Conservation (phyloP, 352 stramenopile genomes). For the Thalassiosira oceanica region DNA sequence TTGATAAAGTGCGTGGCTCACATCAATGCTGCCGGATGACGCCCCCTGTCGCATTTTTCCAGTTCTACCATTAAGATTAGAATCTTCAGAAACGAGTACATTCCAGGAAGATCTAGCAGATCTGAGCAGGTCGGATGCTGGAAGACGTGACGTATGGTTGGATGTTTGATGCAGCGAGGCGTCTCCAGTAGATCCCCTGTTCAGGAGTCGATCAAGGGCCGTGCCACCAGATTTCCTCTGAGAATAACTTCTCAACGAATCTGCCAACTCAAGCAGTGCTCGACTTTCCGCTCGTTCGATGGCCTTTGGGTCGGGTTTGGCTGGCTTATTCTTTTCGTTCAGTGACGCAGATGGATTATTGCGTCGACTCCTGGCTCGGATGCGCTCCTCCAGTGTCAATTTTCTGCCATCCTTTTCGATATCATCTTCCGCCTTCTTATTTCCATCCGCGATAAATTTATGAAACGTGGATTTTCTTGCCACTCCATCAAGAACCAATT, state of each 20-base stretch:
- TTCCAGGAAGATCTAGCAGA: slow-evolving; percentile 13
- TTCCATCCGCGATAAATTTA: not conserved
- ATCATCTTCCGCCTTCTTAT: not conserved
- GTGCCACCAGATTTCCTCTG: not conserved
- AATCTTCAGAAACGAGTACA: slow-evolving; percentile 1
- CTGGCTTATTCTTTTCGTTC: not conserved
- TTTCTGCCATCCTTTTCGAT: slow-evolving; percentile 1
- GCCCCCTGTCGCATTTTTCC: not conserved
- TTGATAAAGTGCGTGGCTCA: slow-evolving; percentile 19
- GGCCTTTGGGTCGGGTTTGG: not conserved
- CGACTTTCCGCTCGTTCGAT: slow-evolving; percentile 8
- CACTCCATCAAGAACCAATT: slow-evolving; percentile 12
- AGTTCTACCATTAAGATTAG: not conserved
- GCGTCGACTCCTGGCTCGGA: slow-evolving; percentile 4
- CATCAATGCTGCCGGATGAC: slow-evolving; percentile 9
- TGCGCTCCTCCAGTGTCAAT: slow-evolving; percentile 22
- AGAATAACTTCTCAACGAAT: slow-evolving; percentile 18
- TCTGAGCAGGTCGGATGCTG: slow-evolving; percentile 16
- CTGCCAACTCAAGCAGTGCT: slow-evolving; percentile 17
- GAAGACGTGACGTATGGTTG: slow-evolving; percentile 4
- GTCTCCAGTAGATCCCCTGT: not conserved
- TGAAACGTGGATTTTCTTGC: not conserved
- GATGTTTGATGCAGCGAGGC: not conserved
- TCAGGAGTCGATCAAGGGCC: slow-evolving; percentile 4
- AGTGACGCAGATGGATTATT: not conserved